A percentile compares a stretch with the other conserved stretches of the same genome.
Evolutionary conservation across 225 moss, liverwort and hornwort species (phyloP).

Genomic region (Neckera pumila): DNA sequence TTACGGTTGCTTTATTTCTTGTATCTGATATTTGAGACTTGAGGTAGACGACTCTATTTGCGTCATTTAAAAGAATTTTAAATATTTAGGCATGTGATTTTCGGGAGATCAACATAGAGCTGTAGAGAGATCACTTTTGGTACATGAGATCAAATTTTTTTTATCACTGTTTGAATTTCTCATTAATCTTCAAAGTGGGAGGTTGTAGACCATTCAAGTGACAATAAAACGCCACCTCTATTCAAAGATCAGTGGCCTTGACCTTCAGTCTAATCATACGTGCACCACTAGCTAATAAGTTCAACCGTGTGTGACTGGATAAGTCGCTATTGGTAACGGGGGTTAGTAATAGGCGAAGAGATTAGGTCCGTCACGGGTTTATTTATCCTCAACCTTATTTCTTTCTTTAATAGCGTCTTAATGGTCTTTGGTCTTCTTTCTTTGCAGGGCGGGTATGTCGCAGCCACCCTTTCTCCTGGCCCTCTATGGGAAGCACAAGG

Average conservation of each 20-base stretch:
- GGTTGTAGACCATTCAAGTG: background rate
- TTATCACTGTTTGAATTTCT: background rate
- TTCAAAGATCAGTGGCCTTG: background rate
- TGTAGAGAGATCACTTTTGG: background rate
- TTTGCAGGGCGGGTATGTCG: constrained; percentile 71
- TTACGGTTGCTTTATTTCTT: background rate
- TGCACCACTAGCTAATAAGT: background rate
- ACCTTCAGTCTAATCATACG: background rate
- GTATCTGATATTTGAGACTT: background rate
- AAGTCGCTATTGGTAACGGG: background rate
- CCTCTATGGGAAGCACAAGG: constrained; percentile 66
- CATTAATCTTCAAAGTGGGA: background rate
- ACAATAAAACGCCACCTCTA: background rate
- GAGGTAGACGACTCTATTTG: background rate
- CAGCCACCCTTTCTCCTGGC: constrained; percentile 88
- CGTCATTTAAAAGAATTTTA: background rate
- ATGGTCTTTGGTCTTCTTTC: background rate
- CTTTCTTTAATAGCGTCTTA: background rate
- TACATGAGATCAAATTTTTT: background rate
- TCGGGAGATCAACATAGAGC: background rate
- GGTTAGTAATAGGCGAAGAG: background rate
- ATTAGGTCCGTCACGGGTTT: background rate
- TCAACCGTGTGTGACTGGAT: background rate
- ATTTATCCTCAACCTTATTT: background rate
- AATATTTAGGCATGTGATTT: background rate